A percentile compares a stretch with the other conserved stretches of the same genome.
phyloP scores from a whole-genome alignment of 345 rosid species.

The Gossypium australe region DNA sequence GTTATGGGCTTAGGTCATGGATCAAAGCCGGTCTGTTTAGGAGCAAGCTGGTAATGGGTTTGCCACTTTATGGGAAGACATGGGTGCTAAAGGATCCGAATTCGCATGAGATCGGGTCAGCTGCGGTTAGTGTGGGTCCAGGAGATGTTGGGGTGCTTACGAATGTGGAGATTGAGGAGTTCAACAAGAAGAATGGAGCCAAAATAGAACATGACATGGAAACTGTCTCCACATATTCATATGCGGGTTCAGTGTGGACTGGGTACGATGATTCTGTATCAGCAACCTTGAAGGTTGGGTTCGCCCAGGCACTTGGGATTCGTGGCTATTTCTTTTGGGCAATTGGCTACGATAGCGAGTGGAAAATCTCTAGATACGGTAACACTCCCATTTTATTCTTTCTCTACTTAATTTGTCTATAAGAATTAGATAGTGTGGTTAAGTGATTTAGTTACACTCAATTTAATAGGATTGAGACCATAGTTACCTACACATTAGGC shows the following conservation, averaged over 20 bases:
- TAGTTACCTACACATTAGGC: too few relatives aligned
- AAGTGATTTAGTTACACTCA: too few relatives aligned
- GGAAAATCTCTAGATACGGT: slow-evolving; percentile 51
- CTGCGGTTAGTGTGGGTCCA: slow-evolving; percentile 28
- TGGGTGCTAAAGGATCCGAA: slow-evolving; percentile 53
- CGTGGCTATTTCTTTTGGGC: slow-evolving; percentile 74
- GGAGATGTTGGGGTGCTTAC: slow-evolving; percentile 24
- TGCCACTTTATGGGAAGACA: slow-evolving; percentile 45
- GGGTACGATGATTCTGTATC: slow-evolving; percentile 39
- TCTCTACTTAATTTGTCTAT: not conserved
- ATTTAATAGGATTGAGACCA: too few relatives aligned
- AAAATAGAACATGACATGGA: slow-evolving; percentile 31
- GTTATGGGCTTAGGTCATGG: slow-evolving; percentile 49
- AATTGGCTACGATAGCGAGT: slow-evolving; percentile 29
- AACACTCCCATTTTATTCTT: not conserved
- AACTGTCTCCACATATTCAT: slow-evolving; percentile 44
- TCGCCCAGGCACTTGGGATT: slow-evolving; percentile 44
- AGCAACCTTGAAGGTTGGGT: slow-evolving; percentile 28
- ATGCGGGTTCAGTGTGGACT: slow-evolving; percentile 31
- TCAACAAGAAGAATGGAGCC: slow-evolving; percentile 31
- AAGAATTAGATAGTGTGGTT: not conserved
- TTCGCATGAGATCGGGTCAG: slow-evolving; percentile 33
- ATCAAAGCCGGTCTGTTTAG: slow-evolving; percentile 27
- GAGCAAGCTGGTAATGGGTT: slow-evolving; percentile 43
- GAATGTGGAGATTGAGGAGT: slow-evolving; percentile 20